Base-by-base conservation (phyloP, 306 rosid species). In the Quercus variabilis region DNA sequence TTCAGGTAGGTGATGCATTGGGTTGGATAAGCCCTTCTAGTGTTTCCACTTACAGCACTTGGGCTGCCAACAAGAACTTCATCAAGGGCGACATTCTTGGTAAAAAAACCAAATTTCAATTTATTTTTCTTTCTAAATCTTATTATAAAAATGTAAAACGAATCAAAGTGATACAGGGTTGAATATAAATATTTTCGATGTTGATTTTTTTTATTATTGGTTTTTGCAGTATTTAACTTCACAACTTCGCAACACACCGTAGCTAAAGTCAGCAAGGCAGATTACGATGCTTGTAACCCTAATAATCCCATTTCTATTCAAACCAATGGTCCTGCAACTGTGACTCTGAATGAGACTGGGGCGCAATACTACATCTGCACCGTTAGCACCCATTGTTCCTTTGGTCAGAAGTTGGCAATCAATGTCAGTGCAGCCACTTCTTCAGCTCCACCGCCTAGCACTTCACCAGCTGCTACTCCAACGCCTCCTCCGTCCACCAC, bases 61-160 rank as follows among this genome's bases (percentile, higher is more conserved):
- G 98, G 98, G 88, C 97, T 49, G 23, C 90, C 26, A 82, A 74
- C 46, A 64, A 92, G 23, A 89, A 74, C 79, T 90, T 92, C 83
- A 17, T 10, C 1, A 35, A 75, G 0, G 91, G 89, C 58, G 93
- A 90, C 86, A 79, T 74, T 86, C 89, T 92, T 6, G 95, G 97
- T 90, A 87, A 57, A 4, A 63, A 3, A 23, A 55, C 26, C 1
- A 2, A 11, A 17, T 7, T 69, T 20, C 3, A 13, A 21, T 12
- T 30, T 28, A 2, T 8, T 52, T 10, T 31, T 14, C 6, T 2
- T n/a, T 4, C 17, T 63, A 4, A 12, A 12, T 60, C 3, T 4
- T 5, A 25, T 9, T 23, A 12, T 12, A 10, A 8, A 12, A 60
- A 9, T 60, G 25, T 12, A 6, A 18, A 30, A 64, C 3, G 46